Evolutionary conservation across 2,329 filamentous ascomycete genomes (phyloP).

Genomic region (Cordyceps farinosa): DNA sequence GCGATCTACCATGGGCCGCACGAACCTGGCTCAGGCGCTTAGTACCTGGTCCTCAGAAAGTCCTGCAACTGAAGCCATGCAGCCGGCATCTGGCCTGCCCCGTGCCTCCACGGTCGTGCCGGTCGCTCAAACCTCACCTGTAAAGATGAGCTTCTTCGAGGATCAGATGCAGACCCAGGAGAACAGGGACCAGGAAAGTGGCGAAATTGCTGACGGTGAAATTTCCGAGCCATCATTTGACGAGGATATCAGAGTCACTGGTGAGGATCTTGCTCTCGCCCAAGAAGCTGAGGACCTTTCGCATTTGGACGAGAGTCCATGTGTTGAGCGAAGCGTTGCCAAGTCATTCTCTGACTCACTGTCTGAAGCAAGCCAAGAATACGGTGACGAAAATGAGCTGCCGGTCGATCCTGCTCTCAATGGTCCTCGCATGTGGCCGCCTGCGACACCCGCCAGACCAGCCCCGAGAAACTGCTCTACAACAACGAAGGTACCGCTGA

Average conservation of each 20-base stretch:
- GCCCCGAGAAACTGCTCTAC: conserved; percentile 51
- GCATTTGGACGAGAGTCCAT: conserved; percentile 13
- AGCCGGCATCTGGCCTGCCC: conserved; percentile 2
- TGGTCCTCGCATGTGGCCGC: conserved; percentile 28
- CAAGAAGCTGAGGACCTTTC: conserved; percentile 60
- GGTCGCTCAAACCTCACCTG: conserved; percentile 34
- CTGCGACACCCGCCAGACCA: conserved; percentile 54
- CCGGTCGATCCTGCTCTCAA: conserved; percentile 50
- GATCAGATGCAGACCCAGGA: conserved; percentile 50
- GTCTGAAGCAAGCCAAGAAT: conserved; percentile 63
- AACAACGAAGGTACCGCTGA: conserved; percentile 72
- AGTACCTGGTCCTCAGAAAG: conserved; percentile 61
- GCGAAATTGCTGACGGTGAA: conserved; percentile 28
- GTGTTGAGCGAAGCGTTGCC: not conserved
- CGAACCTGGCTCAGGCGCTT: conserved; percentile 59
- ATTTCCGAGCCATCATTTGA: conserved; percentile 37
- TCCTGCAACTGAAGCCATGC: conserved; percentile 31
- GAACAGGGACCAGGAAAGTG: conserved; percentile 20
- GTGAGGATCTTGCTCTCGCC: conserved; percentile 50
- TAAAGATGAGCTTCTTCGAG: conserved; percentile 55
- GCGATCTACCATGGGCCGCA: conserved; percentile 50
- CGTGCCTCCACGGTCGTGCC: conserved; percentile 19
- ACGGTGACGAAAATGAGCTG: conserved; percentile 62
- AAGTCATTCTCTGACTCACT: conserved; percentile 43
- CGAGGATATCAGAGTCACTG: conserved; percentile 55